phyloP scores from a whole-genome alignment of 495 filamentous ascomycete species.

The Aspergillus asperescens region DNA sequence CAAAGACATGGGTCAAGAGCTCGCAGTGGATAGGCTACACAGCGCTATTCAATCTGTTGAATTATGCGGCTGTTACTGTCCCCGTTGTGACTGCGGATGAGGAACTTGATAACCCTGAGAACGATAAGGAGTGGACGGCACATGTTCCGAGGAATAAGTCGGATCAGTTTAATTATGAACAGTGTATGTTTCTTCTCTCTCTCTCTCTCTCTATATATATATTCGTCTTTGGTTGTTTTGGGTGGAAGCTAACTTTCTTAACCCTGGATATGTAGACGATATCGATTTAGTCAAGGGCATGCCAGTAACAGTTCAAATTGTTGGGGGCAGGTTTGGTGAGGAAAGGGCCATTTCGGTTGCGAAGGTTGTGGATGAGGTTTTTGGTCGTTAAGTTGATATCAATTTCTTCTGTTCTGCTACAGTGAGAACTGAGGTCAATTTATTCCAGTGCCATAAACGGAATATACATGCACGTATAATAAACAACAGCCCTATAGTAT shows the following conservation, averaged over 20 bases:
- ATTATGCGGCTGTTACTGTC: slow-evolving; percentile 57
- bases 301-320: slow-evolving; percentile 52
- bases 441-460: too few species aligned
- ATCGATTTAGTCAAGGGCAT: slow-evolving; percentile 44
- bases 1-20: slow-evolving; percentile 46
- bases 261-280: slow-evolving; percentile 29
- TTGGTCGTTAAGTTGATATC: slow-evolving; percentile 3
- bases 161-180: slow-evolving; percentile 40
- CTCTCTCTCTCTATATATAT: not conserved
- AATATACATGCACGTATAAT: too few species aligned
- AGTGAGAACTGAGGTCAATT: too few species aligned
- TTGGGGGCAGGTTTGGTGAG: slow-evolving; percentile 45
- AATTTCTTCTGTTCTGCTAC: not conserved
- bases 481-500: too few species aligned
- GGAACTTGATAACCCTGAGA: slow-evolving; percentile 24
- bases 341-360: slow-evolving; percentile 45
- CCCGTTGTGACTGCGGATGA: slow-evolving; percentile 46
- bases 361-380: slow-evolving; percentile 32
- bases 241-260: too few species aligned
- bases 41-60: slow-evolving; percentile 61
- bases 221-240: not conserved
- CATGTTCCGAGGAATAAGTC: slow-evolving; percentile 37
- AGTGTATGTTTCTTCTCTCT: slow-evolving; percentile 31
- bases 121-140: slow-evolving; percentile 25
- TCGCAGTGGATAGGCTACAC: slow-evolving; percentile 60